These are phyloP conservation scores for Geranium brycei DNA, from an alignment of 345 rosid genomes.

Conservation along the genomic window DNA sequence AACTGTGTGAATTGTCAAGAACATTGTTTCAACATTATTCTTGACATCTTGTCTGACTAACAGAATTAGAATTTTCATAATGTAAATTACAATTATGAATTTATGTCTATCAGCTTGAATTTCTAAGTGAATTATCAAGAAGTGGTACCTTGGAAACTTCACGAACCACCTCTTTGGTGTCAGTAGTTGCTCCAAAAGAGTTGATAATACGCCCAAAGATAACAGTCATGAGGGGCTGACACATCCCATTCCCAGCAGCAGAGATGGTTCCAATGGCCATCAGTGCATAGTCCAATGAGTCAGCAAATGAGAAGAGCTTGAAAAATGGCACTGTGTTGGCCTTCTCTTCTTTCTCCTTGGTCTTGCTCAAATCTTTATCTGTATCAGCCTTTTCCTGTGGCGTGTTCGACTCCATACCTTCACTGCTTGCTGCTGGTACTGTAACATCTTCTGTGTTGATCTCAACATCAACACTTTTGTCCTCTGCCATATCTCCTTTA, in stretches of 20 bases:
- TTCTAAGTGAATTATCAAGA: not conserved
- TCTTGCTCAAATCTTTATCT: conserved; percentile 2
- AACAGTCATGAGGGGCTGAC: conserved; percentile 56
- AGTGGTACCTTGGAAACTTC: conserved; percentile 28
- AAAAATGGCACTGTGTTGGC: conserved; percentile 15
- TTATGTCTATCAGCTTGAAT: too few relatives aligned
- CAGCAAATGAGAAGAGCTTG: conserved; percentile 64
- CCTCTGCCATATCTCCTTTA: conserved; percentile 8
- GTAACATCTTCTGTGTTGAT: not conserved
- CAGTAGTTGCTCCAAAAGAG: conserved; percentile 32
- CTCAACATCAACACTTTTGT: conserved; percentile 1
- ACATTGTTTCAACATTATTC: too few relatives aligned
- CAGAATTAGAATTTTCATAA: too few relatives aligned
- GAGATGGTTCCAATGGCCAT: conserved; percentile 52
- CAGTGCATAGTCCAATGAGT: conserved; percentile 32
- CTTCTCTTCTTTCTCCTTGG: conserved; percentile 12
- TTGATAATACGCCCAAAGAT: conserved; percentile 37
- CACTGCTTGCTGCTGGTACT: not conserved
- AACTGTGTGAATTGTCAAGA: too few relatives aligned
- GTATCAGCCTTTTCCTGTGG: not conserved
- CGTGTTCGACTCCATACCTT: not conserved
- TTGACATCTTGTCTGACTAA: too few relatives aligned
- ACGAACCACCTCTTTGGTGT: conserved; percentile 20
- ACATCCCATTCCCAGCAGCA: conserved; percentile 42
- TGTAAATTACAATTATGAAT: too few relatives aligned